A percentile compares a stretch with the other conserved stretches of the same genome.
Evolutionary conservation across 1,284 basidiomycete species (phyloP).

Genomic region (Microbotryum saponariae): DNA sequence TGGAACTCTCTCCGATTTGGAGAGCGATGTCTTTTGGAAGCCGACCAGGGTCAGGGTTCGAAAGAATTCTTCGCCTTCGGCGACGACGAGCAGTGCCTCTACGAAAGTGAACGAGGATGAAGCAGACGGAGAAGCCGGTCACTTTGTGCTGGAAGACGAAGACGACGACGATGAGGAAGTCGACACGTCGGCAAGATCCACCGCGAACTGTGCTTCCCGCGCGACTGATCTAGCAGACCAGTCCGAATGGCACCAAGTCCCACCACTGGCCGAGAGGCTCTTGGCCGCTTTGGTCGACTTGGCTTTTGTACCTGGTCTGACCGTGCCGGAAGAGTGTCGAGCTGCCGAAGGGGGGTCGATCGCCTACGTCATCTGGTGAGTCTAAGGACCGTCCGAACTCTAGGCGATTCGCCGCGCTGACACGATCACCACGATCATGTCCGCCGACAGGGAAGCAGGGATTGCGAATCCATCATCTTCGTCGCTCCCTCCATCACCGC

Average conservation of each 20-base stretch:
- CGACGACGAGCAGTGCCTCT: background rate
- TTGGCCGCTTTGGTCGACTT: constrained; percentile 72
- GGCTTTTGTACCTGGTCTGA: constrained; percentile 85
- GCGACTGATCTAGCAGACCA: constrained; percentile 14
- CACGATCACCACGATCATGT: constrained; percentile 6
- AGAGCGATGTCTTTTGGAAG: constrained; percentile 63
- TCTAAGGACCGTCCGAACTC: constrained; percentile 6
- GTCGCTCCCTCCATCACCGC: background rate
- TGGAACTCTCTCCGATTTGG: constrained; percentile 46
- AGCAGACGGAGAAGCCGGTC: constrained; percentile 36
- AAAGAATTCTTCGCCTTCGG: background rate
- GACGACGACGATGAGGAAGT: constrained; percentile 44
- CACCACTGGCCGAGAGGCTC: constrained; percentile 68
- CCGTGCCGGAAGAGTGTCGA: constrained; percentile 66
- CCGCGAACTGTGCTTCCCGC: background rate
- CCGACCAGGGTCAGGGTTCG: constrained; percentile 3
- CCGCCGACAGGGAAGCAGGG: constrained; percentile 23
- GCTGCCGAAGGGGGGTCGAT: constrained; percentile 60
- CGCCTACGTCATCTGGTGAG: constrained; percentile 73
- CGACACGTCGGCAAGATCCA: background rate
- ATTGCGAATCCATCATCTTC: constrained; percentile 15
- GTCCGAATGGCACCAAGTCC: constrained; percentile 47
- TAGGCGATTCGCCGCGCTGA: constrained; percentile 5
- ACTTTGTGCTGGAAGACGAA: constrained; percentile 55
- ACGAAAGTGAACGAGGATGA: constrained; percentile 15